Evolutionary conservation across 495 filamentous ascomycete genomes (phyloP).

Genomic region (Aspergillus taichungensis): DNA sequence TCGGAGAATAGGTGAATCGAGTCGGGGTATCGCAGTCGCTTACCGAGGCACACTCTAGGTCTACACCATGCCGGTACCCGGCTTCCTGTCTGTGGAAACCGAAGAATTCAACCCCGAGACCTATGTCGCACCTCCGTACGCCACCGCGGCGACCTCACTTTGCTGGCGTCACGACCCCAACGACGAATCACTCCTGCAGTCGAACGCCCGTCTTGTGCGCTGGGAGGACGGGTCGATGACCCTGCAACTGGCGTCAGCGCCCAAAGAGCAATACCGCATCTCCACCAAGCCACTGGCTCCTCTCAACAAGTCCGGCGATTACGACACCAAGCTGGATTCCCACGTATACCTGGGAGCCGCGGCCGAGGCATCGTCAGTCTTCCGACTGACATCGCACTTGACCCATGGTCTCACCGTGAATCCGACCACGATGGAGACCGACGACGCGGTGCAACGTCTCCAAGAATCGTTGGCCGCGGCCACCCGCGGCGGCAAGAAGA

Average conservation of each 20-base stretch:
- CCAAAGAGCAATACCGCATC: constrained; percentile 72
- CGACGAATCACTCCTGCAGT: constrained; percentile 51
- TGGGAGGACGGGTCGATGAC: constrained; percentile 86
- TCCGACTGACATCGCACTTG: constrained; percentile 72
- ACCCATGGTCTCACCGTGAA: constrained; percentile 66
- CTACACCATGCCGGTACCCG: constrained; percentile 69
- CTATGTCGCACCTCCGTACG: constrained; percentile 61
- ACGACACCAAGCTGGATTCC: constrained; percentile 62
- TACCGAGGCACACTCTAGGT: constrained; percentile 40
- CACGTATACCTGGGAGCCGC: constrained; percentile 78
- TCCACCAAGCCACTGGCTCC: constrained; percentile 68
- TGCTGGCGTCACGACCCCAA: constrained; percentile 64
- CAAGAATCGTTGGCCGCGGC: constrained; percentile 61
- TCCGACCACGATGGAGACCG: constrained; percentile 59
- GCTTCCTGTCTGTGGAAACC: constrained; percentile 69
- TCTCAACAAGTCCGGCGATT: constrained; percentile 47
- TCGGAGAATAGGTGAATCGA: neutral
- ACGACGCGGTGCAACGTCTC: constrained; percentile 69
- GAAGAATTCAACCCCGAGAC: constrained; percentile 62
- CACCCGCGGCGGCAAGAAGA: constrained; percentile 45
- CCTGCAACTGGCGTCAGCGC: constrained; percentile 61
- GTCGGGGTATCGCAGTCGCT: neutral
- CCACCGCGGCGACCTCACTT: constrained; percentile 56
- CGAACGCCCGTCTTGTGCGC: constrained; percentile 66
- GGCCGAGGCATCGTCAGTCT: constrained; percentile 55